Evolutionary conservation across 164 flowering plant species (phyloP).

Genomic region (Annona squamosa): DNA sequence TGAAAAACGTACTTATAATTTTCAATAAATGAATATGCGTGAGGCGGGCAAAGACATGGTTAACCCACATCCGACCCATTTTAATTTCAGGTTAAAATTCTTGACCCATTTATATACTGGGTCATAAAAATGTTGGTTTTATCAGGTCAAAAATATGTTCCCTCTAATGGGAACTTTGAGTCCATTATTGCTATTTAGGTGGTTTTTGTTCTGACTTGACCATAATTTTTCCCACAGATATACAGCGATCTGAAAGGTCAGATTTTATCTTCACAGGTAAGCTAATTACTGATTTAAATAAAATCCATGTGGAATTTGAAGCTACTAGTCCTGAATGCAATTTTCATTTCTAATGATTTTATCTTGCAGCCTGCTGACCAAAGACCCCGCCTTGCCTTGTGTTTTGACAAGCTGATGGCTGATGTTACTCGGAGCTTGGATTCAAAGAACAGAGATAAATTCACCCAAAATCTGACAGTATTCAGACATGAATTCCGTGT

Average conservation of each 20-base stretch:
- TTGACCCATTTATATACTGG: no score
- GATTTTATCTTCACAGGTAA: conserved; percentile 83
- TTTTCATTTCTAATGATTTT: not conserved
- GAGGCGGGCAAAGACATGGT: no score
- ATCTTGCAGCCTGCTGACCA: conserved; percentile 76
- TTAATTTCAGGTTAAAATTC: no score
- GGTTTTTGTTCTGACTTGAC: not conserved
- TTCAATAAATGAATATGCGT: no score
- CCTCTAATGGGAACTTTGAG: no score
- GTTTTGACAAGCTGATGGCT: conserved; percentile 90
- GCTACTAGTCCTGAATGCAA: no score
- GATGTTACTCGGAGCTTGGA: conserved; percentile 79
- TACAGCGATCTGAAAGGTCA: conserved; percentile 73
- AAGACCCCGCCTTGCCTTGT: conserved; percentile 64
- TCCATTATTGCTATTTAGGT: not conserved
- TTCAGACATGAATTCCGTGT: conserved; percentile 89
- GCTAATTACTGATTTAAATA: not conserved
- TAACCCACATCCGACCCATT: no score
- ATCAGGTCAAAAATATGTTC: no score
- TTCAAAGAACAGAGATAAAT: conserved; percentile 89
- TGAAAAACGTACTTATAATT: no score
- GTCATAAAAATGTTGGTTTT: no score
- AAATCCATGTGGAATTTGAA: no score
- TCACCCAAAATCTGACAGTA: conserved; percentile 79
- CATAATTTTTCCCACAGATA: conserved; percentile 46